phyloP scores from a whole-genome alignment of 2,329 filamentous ascomycete genomes.

The Paecilomyces dactylethromorphus region DNA sequence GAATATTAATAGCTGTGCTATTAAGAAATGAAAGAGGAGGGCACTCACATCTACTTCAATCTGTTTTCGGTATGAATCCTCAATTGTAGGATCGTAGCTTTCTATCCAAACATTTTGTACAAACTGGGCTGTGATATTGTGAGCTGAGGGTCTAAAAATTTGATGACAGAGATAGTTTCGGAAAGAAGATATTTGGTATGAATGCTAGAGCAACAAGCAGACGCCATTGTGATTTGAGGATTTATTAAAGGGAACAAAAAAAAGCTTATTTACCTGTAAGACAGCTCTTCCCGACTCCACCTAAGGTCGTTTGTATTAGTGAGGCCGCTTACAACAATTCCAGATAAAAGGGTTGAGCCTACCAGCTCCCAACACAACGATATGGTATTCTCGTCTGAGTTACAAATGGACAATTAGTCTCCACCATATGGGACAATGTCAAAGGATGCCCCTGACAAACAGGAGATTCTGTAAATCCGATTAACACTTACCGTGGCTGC shows the following conservation, averaged over 20 bases:
- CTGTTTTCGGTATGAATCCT: slow-evolving; percentile 82
- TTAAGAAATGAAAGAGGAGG: background rate
- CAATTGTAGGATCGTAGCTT: slow-evolving; percentile 81
- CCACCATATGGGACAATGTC: background rate
- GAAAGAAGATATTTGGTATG: slow-evolving; percentile 11
- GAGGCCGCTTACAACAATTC: slow-evolving; percentile 6
- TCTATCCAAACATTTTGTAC: slow-evolving; percentile 94
- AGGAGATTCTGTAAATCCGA: background rate
- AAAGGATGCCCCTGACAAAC: background rate
- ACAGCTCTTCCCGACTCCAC: slow-evolving; percentile 89
- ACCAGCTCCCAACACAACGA: slow-evolving; percentile 77
- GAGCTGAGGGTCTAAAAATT: slow-evolving; percentile 4
- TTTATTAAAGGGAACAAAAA: background rate
- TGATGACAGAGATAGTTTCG: slow-evolving; percentile 8
- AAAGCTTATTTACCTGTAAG: slow-evolving; percentile 61
- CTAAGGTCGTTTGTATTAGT: slow-evolving; percentile 39
- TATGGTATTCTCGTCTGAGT: slow-evolving; percentile 67
- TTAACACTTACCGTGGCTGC: background rate
- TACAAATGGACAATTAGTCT: slow-evolving; percentile 1
- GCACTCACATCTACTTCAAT: slow-evolving; percentile 78
- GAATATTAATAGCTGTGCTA: slow-evolving; percentile 22
- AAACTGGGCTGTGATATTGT: slow-evolving; percentile 63
- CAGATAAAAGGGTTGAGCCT: slow-evolving; percentile 15
- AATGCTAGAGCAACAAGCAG: slow-evolving; percentile 4
- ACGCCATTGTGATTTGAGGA: slow-evolving; percentile 8